phyloP scores from a whole-genome alignment of 371 early-diverging fungal species.

The Lichtheimia ramosa region DNA sequence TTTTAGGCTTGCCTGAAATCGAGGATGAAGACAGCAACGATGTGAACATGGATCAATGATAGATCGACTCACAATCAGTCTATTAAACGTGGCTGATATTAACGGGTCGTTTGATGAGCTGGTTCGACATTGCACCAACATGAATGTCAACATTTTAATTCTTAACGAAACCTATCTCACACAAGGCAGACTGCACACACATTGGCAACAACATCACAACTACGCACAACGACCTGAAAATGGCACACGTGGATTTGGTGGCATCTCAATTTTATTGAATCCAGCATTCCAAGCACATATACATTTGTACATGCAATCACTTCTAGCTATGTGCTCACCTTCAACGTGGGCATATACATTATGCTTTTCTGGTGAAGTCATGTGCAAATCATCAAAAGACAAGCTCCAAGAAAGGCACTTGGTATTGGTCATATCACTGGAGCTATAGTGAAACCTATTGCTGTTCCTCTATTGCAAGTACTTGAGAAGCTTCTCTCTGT shows the following conservation, averaged over 20 bases:
- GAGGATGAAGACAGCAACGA: neutral
- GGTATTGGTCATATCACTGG: slow-evolving; percentile 25
- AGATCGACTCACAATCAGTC: slow-evolving; percentile 2
- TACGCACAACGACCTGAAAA: neutral
- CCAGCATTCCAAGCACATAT: neutral
- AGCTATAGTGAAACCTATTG: slow-evolving; percentile 25
- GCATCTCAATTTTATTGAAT: neutral
- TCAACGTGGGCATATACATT: neutral
- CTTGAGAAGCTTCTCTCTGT: slow-evolving; percentile 13
- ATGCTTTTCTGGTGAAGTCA: no score
- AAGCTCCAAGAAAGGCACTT: slow-evolving; percentile 16
- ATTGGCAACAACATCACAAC: slow-evolving; percentile 8
- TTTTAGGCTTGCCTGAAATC: neutral
- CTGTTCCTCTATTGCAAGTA: neutral
- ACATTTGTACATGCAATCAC: neutral
- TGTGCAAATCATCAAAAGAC: no score
- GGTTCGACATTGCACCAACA: neutral
- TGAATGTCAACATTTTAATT: neutral
- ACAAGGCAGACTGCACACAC: neutral
- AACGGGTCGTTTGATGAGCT: neutral
- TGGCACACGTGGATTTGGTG: neutral
- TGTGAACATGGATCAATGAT: slow-evolving; percentile 1
- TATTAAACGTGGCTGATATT: slow-evolving; percentile 4
- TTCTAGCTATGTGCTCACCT: neutral
- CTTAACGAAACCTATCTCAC: slow-evolving; percentile 7